Base-by-base conservation (phyloP, 179 eudicot species). In the Pouteria campechiana region DNA sequence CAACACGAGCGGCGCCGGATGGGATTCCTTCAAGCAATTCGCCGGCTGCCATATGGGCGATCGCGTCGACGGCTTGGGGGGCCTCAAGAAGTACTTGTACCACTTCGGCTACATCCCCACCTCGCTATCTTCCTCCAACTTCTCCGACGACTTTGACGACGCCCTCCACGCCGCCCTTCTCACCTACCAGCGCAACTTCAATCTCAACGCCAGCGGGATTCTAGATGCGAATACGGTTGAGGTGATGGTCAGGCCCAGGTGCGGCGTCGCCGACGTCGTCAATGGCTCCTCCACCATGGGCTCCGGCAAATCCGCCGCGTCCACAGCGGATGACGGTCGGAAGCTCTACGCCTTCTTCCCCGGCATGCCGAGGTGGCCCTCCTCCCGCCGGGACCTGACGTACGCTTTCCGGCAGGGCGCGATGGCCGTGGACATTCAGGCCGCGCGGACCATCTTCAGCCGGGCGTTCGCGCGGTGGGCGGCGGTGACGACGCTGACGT, bases 231-330 rank as follows among this genome's bases (percentile, higher is more conserved):
- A 57, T 0, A 78, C 87, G 3, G 12, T 78, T 5, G 15, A 16
- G 0, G 73, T 61, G 30, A 56, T 78, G 30, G 48, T 60, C 0
- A 33, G 17, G 15, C 82, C 87, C 5, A 42, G 87, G 35, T 78
- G 87, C 55, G 87, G 87, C 3, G 56, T 52, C 6, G 57, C 86
- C 4, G 86, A 78, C 28, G 38, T 71, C 30, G 44, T 74, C 56
- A 71, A 78, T 54, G 86, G 81, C 14, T 38, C 73, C 1, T 61
- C 54, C 17, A 23, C 68, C 0, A 78, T 74, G 86, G 57, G 57
- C 14, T 55, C 65, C 17, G 73, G 70, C 12, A 55, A 47, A 14
- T 7, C 62, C 18, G 5, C 38, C 41, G 10, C 54, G 7, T 14
- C 41, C 6, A 1, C 54, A 6, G 8, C 48, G 2, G n/a, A n/a